phyloP scores from a whole-genome alignment of 352 stramenopile species.

The Pythium periplocum region DNA sequence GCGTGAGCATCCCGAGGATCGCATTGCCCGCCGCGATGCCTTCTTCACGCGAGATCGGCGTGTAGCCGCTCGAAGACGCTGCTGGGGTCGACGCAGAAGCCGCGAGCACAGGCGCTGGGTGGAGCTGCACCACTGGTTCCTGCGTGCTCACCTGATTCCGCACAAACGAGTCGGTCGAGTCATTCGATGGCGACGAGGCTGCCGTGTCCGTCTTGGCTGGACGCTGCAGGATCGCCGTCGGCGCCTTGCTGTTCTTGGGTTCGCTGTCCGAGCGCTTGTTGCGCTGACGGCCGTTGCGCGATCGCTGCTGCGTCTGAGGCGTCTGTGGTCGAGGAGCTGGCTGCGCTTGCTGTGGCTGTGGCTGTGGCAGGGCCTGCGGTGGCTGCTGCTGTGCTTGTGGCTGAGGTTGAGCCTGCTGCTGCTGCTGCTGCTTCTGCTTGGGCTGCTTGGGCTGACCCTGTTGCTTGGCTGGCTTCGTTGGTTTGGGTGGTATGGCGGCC shows the following conservation, averaged over 20 bases:
- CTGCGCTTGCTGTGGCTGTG: constrained; percentile 26
- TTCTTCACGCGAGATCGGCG: constrained; percentile 70
- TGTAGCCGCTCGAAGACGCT: constrained; percentile 28
- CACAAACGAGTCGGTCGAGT: not conserved
- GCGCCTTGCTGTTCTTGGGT: constrained; percentile 31
- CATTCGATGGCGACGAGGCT: not conserved
- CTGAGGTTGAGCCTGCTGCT: constrained; percentile 10
- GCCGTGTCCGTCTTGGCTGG: not conserved
- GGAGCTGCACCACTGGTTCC: no score
- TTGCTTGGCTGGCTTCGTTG: not conserved
- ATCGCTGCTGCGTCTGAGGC: constrained; percentile 30
- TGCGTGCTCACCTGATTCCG: constrained; percentile 2
- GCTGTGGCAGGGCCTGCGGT: constrained; percentile 9
- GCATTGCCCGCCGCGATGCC: constrained; percentile 75
- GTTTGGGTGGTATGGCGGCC: not conserved
- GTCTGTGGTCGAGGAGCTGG: constrained; percentile 9
- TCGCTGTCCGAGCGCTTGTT: constrained; percentile 27
- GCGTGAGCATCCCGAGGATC: constrained; percentile 80
- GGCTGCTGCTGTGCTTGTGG: constrained; percentile 7
- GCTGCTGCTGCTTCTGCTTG: constrained; percentile 13
- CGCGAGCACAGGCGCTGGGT: not conserved
- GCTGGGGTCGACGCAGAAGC: constrained; percentile 8
- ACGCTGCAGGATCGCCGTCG: constrained; percentile 67
- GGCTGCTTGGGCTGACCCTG: constrained; percentile 7
- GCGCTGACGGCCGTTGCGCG: constrained; percentile 20